Evolutionary conservation across 192 early-diverging fungal genomes (phyloP), one percentile per base, ranked within the genome.

Genomic region (Coemansia sp.): DNA sequence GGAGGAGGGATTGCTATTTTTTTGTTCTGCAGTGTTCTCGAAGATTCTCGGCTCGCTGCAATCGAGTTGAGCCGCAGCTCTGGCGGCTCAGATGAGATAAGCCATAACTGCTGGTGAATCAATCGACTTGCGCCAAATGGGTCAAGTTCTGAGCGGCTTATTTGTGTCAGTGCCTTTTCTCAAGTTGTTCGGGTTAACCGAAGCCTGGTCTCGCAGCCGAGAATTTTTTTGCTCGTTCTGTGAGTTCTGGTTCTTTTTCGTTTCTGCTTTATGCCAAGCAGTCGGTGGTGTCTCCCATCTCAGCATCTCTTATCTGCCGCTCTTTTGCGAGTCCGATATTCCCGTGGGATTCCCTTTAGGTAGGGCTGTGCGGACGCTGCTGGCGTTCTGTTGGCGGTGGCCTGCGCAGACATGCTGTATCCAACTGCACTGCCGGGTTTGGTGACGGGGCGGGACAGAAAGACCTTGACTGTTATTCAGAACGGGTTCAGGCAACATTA

Each of bases 341-440:
- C 52, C 40, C 3, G 20, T 57, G 55, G 55, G 55, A 57, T 57
- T 57, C 55, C 55, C 55, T 57, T 57, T 57, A 6, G 25, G 13
- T 57, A 34, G 31, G 31, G 55, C 55, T 57, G 55, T 16, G n/a
- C 10, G 28, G 31, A 26, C 18, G 55, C 21, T 57, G 55, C 55
- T 34, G 31, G 55, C 55, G 55, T 57, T 57, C 55, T 57, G 55
- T 31, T 57, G 31, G 55, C 55, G 31, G 55, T 31, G 28, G 21
- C 30, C n/a, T 57, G 15, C n/a, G 30, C 28, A 33, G 55, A 34
- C 25, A 34, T 57, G 55, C 55, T 34, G 55, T 33, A 34, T 51
- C 7, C 21, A 12, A 6, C 8, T 23, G 48, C 48, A 26, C 48
- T 26, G 43, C 23, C 48, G 48, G 10, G 25, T 12, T 15, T 26